phyloP scores from a whole-genome alignment of 2,329 filamentous ascomycete genomes.

The Sclerotinia subarctica region DNA sequence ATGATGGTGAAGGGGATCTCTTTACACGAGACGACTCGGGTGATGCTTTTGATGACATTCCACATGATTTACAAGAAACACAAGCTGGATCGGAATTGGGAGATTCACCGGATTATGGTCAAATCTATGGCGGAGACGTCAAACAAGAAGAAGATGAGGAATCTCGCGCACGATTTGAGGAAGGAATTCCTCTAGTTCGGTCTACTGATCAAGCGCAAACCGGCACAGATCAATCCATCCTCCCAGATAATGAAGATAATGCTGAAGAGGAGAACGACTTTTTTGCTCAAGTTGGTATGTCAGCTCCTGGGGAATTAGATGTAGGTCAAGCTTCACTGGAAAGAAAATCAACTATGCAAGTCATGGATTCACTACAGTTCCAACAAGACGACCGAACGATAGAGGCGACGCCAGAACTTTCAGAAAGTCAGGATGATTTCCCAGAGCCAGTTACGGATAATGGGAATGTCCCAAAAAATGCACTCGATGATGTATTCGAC shows the following conservation, averaged over 20 bases:
- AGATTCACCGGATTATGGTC: constrained; percentile 24
- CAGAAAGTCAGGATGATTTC: constrained; percentile 21
- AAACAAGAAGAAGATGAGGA: constrained; percentile 47
- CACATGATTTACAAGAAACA: constrained; percentile 6
- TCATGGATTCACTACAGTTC: constrained; percentile 51
- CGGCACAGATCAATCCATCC: constrained; percentile 30
- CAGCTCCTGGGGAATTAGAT: constrained; percentile 30
- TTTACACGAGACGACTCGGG: constrained; percentile 42
- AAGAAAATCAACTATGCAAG: constrained; percentile 68
- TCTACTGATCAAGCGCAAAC: constrained; percentile 27
- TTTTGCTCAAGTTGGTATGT: constrained; percentile 45
- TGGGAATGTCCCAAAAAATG: constrained; percentile 22
- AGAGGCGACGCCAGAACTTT: constrained; percentile 23
- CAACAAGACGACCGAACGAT: constrained; percentile 29
- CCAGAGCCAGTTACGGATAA: neutral
- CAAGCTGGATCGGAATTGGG: constrained; percentile 9
- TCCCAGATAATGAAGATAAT: constrained; percentile 38
- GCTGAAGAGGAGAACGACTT: constrained; percentile 53
- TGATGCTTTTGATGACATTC: constrained; percentile 27
- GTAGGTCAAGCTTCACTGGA: constrained; percentile 44
- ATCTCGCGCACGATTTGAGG: constrained; percentile 57
- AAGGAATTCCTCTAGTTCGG: constrained; percentile 63
- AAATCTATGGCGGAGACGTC: constrained; percentile 32
- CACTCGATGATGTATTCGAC: constrained; percentile 31
- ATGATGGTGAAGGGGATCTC: constrained; percentile 46